Conservation (phyloP, 208 protist species). For the Acanthamoeba castellanii region DNA sequence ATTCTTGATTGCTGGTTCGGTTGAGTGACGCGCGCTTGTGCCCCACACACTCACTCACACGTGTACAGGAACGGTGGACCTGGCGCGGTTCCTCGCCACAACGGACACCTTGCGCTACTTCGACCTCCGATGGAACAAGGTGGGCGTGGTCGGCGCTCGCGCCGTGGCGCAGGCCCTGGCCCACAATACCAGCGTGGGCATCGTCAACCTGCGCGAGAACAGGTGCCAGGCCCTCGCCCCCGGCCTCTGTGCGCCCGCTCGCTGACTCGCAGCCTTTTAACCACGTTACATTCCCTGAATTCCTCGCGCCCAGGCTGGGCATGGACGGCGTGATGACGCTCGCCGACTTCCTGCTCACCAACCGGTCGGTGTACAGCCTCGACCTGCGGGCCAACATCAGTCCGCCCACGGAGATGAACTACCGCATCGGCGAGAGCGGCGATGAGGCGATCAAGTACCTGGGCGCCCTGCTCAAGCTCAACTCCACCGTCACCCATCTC, state of each 20-base stretch:
- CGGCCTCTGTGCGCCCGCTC: background rate
- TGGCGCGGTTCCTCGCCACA: background rate
- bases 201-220: slow-evolving; percentile 34
- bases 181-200: background rate
- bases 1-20: background rate
- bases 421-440: slow-evolving; percentile 60
- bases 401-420: slow-evolving; percentile 43
- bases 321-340: slow-evolving; percentile 64
- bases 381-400: slow-evolving; percentile 24
- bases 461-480: slow-evolving; percentile 26
- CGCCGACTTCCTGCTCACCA: slow-evolving; percentile 51
- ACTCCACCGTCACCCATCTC: slow-evolving; percentile 38
- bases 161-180: slow-evolving; percentile 7
- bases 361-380: slow-evolving; percentile 32
- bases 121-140: slow-evolving; percentile 63
- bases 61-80: background rate
- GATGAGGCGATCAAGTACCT: slow-evolving; percentile 48
- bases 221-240: background rate
- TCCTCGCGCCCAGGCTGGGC: background rate
- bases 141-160: background rate
- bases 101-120: background rate
- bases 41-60: background rate
- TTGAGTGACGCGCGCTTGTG: too few species aligned
- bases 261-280: too few species aligned
- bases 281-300: background rate